These are phyloP conservation scores for Saccharomycopsis synnaedendra DNA, from an alignment of 805 yeast genomes.

Conservation along the genomic window DNA sequence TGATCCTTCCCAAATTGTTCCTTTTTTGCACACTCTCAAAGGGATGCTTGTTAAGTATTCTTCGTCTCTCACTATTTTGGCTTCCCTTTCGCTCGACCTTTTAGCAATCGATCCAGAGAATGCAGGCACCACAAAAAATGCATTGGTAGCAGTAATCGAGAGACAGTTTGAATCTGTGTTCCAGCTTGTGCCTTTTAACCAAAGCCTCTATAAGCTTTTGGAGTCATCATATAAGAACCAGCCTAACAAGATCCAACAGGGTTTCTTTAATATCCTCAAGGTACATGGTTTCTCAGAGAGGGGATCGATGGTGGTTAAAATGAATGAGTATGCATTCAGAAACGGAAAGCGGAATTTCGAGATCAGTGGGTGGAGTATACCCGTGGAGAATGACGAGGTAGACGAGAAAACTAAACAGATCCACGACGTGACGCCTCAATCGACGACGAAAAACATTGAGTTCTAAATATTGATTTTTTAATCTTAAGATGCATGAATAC, in stretches of 20 bases:
- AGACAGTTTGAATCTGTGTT: conserved; percentile 53
- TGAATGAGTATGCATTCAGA: conserved; percentile 75
- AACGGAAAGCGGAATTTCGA: conserved; percentile 77
- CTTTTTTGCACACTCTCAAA: conserved; percentile 51
- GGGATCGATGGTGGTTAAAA: conserved; percentile 69
- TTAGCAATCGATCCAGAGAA: conserved; percentile 29
- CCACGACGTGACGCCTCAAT: not conserved
- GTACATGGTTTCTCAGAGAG: conserved; percentile 61
- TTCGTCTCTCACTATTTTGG: conserved; percentile 35
- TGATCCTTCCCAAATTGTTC: conserved; percentile 36
- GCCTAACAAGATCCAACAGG: conserved; percentile 75
- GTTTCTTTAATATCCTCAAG: conserved; percentile 66
- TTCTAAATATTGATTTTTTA: conserved; percentile 10
- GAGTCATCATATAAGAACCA: conserved; percentile 62
- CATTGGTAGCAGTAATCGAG: conserved; percentile 43
- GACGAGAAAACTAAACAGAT: conserved; percentile 4
- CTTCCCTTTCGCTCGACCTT: conserved; percentile 54
- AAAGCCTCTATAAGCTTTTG: conserved; percentile 52
- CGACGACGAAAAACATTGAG: not conserved
- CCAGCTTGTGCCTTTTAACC: conserved; percentile 73
- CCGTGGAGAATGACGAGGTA: conserved; percentile 74
- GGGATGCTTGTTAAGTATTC: conserved; percentile 36
- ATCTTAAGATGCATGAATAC: not conserved
- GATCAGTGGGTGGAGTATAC: conserved; percentile 93
- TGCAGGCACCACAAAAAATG: conserved; percentile 19